Evolutionary conservation across 2,329 filamentous ascomycete species (phyloP).

Genomic region (Sordariomycetes sp.): DNA sequence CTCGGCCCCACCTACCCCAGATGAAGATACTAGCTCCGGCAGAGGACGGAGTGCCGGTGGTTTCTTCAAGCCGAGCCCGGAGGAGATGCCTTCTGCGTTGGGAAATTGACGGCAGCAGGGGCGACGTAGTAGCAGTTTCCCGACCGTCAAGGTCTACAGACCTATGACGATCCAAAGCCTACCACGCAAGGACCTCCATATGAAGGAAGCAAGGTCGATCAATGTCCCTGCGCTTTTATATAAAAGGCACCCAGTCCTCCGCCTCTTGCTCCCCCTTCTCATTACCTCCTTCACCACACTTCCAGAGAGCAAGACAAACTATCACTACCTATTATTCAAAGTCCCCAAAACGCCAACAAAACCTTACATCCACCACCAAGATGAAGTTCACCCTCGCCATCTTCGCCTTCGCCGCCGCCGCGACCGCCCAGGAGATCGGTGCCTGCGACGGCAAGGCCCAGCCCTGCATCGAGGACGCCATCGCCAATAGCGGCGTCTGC

Average conservation of each 20-base stretch:
- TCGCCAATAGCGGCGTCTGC: constrained; percentile 8
- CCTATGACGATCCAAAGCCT: not conserved
- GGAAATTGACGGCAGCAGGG: not conserved
- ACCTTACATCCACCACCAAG: not conserved
- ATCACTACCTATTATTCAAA: not conserved
- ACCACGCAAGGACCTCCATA: not conserved
- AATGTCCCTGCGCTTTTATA: not conserved
- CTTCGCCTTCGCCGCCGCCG: constrained; percentile 5
- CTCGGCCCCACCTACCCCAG: not conserved
- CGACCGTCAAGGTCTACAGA: not conserved
- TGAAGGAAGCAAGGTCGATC: not conserved
- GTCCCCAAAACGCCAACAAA: not conserved
- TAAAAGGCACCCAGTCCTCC: not conserved
- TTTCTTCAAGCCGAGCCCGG: not conserved
- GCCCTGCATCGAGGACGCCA: constrained; percentile 8
- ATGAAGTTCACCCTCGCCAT: constrained; percentile 7
- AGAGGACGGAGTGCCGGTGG: not conserved
- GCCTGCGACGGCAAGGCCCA: not conserved
- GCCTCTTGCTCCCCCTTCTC: not conserved
- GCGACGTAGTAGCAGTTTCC: not conserved
- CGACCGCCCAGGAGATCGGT: constrained; percentile 9
- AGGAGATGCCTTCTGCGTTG: not conserved
- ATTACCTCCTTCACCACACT: not conserved
- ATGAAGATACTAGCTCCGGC: not conserved
- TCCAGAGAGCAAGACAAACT: not conserved